phyloP scores from a whole-genome alignment of 306 rosid genomes.

The Quercus engelmannii region DNA sequence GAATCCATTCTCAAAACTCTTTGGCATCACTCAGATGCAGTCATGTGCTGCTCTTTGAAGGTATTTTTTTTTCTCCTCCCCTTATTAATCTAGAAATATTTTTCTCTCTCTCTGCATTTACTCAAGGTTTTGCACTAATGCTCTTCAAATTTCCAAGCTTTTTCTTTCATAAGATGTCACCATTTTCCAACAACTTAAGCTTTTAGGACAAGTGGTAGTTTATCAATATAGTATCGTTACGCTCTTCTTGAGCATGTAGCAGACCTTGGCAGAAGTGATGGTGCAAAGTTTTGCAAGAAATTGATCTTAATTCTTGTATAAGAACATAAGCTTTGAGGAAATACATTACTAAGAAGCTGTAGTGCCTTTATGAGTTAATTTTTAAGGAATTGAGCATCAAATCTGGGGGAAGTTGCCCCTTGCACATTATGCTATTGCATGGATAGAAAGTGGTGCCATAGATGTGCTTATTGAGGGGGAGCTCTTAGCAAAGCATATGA shows the following conservation, averaged over 20 bases:
- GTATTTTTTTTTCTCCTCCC: constrained; percentile 28
- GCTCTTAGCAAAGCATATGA: neutral
- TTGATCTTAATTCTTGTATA: neutral
- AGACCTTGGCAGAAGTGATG: neutral
- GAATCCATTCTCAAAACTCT: constrained; percentile 84
- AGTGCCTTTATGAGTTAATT: neutral
- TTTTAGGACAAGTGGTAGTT: no score
- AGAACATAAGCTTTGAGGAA: neutral
- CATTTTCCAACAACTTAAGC: no score
- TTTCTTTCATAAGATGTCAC: neutral
- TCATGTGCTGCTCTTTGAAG: constrained; percentile 89
- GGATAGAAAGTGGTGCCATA: neutral
- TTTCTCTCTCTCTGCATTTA: neutral
- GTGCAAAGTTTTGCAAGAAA: neutral
- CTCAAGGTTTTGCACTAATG: neutral
- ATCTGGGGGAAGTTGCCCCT: neutral
- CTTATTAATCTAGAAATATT: neutral
- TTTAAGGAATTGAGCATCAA: neutral
- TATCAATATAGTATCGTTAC: neutral
- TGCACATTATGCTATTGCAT: neutral
- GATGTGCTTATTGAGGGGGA: neutral
- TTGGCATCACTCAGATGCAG: constrained; percentile 93
- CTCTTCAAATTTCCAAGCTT: neutral
- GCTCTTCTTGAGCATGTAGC: neutral
- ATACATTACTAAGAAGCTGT: neutral